Conservation (phyloP, 2,329 filamentous ascomycete species). For the Colletotrichum orbiculare region DNA sequence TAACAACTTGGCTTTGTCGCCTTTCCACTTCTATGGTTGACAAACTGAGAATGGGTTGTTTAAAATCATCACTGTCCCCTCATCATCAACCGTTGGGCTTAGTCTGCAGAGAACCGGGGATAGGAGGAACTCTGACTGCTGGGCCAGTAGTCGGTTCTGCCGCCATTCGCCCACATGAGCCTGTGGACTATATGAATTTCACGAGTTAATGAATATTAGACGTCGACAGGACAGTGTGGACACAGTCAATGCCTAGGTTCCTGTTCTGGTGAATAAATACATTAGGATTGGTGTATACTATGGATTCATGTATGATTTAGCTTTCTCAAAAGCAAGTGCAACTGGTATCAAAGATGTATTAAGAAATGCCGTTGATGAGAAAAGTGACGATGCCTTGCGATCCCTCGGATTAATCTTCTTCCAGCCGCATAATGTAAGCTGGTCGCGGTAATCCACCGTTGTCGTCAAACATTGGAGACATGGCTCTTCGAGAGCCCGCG, state of each 20-base stretch:
- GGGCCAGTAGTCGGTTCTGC: background rate
- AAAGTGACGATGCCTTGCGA: background rate
- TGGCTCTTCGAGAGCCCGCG: background rate
- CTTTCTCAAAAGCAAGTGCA: background rate
- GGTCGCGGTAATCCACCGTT: constrained; percentile 3
- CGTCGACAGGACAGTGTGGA: background rate
- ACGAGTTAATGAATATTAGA: constrained; percentile 29
- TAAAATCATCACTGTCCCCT: background rate
- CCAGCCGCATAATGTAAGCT: constrained; percentile 22
- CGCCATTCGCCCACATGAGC: too few species aligned
- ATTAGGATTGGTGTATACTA: background rate
- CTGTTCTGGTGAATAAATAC: too few species aligned
- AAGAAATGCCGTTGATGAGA: background rate
- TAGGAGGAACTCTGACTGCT: background rate
- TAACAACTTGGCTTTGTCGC: background rate
- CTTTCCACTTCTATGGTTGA: too few species aligned
- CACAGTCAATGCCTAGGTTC: background rate
- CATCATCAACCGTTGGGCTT: too few species aligned
- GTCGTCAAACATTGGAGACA: constrained; percentile 7
- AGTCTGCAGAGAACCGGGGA: too few species aligned
- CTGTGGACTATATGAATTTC: constrained; percentile 34
- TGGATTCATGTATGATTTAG: too few species aligned
- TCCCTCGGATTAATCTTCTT: constrained; percentile 16
- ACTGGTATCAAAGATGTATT: background rate
- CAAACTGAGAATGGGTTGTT: background rate